Evolutionary conservation across 1,139 yeast species (phyloP).

Genomic region (Geotrichum carabidarum): DNA sequence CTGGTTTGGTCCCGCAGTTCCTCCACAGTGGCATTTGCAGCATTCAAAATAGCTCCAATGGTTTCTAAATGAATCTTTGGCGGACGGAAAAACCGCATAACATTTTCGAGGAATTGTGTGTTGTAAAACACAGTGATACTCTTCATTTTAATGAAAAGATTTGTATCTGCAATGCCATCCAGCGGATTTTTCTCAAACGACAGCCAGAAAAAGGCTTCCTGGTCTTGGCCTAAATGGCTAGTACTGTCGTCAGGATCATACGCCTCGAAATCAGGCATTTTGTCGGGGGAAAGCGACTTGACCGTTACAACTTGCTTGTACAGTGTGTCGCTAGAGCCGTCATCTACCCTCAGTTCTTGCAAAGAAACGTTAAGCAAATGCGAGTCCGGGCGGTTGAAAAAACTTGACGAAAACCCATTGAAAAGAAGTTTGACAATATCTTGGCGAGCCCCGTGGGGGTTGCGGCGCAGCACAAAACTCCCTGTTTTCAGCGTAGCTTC

Average conservation of each 20-base stretch:
- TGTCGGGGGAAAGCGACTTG: slow-evolving; percentile 49
- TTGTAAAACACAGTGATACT: slow-evolving; percentile 90
- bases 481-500: slow-evolving; percentile 70
- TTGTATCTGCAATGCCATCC: slow-evolving; percentile 77
- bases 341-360: slow-evolving; percentile 79
- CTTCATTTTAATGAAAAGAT: slow-evolving; percentile 64
- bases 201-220: slow-evolving; percentile 71
- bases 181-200: slow-evolving; percentile 83
- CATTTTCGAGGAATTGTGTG: slow-evolving; percentile 70
- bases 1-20: slow-evolving; percentile 86
- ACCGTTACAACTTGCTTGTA: slow-evolving; percentile 88
- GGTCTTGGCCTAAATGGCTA: background rate
- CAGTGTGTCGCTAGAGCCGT: slow-evolving; percentile 68
- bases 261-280: slow-evolving; percentile 24
- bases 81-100: slow-evolving; percentile 73
- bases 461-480: slow-evolving; percentile 56
- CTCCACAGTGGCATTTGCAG: slow-evolving; percentile 92
- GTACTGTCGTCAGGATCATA: slow-evolving; percentile 1
- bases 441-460: slow-evolving; percentile 32
- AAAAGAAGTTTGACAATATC: slow-evolving; percentile 73
- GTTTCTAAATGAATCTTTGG: slow-evolving; percentile 84
- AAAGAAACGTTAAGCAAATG: slow-evolving; percentile 65
- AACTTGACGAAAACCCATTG: slow-evolving; percentile 73
- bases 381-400: slow-evolving; percentile 77
- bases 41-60: slow-evolving; percentile 84